phyloP scores from a whole-genome alignment of 805 yeast species.

The Yamadazyma scolyti region DNA sequence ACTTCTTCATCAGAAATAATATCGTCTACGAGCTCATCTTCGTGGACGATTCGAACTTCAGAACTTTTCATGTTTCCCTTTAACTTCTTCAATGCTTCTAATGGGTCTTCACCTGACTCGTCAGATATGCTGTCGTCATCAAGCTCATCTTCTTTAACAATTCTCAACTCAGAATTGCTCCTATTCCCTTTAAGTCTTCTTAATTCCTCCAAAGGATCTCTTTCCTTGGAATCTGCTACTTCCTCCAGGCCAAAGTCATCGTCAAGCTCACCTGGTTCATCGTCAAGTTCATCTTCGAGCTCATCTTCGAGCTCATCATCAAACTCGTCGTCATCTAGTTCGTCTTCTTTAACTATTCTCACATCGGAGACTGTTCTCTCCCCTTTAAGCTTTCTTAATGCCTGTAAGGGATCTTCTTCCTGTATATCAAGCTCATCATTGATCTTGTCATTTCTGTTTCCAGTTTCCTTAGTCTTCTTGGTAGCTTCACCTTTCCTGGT shows the following conservation, averaged over 20 bases:
- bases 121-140: constrained; percentile 14
- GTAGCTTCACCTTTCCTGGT: background rate
- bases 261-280: constrained; percentile 1
- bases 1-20: constrained; percentile 2
- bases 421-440: no score
- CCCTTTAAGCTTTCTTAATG: constrained; percentile 13
- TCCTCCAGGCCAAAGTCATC: constrained; percentile 1
- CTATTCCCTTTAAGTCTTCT: constrained; percentile 11
- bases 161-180: constrained; percentile 11
- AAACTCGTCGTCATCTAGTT: constrained; percentile 17
- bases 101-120: constrained; percentile 16
- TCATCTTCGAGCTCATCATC: constrained; percentile 37
- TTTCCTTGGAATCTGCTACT: constrained; percentile 10
- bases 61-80: constrained; percentile 10
- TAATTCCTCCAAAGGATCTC: constrained; percentile 21
- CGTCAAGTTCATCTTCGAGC: constrained; percentile 27
- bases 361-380: no score
- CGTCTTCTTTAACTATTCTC: constrained; percentile 21
- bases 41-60: constrained; percentile 24
- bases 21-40: constrained; percentile 27
- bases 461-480: constrained; percentile 7
- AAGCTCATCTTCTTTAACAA: constrained; percentile 28
- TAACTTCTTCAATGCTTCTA: constrained; percentile 15
- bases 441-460: constrained; percentile 5
- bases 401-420: constrained; percentile 27